A percentile compares a stretch with the other conserved stretches of the same genome.
Conservation (phyloP, 345 rosid genomes). For the Ailanthus altissimus region DNA sequence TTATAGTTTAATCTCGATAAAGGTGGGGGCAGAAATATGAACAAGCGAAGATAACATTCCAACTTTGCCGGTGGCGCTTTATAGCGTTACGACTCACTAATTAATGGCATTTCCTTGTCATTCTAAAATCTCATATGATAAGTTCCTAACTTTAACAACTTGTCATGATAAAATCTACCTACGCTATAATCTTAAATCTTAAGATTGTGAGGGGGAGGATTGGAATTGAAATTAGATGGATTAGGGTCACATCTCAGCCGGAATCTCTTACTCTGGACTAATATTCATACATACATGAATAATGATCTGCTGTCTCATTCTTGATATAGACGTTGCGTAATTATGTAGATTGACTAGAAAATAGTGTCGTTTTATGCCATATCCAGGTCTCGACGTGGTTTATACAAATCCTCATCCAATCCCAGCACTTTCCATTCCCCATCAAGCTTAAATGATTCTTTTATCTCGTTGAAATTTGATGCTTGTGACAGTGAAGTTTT, state of each 20-base stretch:
- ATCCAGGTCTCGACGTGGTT: neutral
- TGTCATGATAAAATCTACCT: neutral
- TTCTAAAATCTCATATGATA: neutral
- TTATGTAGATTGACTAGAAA: neutral
- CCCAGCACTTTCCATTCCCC: constrained; percentile 16
- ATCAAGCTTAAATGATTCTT: constrained; percentile 9
- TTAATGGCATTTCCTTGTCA: neutral
- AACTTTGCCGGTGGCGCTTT: too few relatives aligned
- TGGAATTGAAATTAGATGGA: neutral
- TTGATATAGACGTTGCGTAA: constrained; percentile 19
- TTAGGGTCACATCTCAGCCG: neutral
- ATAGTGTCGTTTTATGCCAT: neutral
- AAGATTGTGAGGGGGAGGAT: neutral
- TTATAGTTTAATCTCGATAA: too few relatives aligned
- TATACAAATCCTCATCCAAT: neutral
- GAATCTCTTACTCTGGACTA: neutral
- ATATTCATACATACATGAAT: constrained; percentile 3
- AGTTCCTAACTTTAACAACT: neutral
- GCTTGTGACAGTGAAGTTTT: neutral
- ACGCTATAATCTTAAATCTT: constrained; percentile 3
- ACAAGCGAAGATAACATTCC: too few relatives aligned
- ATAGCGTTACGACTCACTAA: too few relatives aligned
- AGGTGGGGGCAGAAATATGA: too few relatives aligned
- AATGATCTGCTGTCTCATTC: neutral
- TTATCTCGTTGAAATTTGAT: neutral